A percentile compares a stretch with the other conserved stretches of the same genome.
Conservation (phyloP, 306 rosid species). For the Argentina anserina region DNA sequence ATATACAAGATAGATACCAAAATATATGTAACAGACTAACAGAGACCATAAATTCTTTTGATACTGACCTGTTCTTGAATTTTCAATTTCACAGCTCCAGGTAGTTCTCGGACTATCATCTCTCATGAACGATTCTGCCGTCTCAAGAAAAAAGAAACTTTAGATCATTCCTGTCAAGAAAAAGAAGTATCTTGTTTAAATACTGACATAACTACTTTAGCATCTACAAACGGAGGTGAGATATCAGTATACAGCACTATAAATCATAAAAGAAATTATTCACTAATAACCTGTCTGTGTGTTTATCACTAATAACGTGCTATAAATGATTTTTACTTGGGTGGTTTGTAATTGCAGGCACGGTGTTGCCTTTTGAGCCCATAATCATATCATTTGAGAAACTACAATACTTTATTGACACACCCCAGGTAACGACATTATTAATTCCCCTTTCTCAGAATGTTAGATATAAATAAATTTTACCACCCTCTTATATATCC, state of each 20-base stretch:
- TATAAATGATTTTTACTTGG: too few relatives aligned
- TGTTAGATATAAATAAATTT: not conserved
- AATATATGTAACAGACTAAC: too few relatives aligned
- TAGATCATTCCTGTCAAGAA: constrained; percentile 1
- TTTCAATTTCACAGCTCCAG: constrained; percentile 38
- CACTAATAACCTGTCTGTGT: not conserved
- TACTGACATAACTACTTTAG: not conserved
- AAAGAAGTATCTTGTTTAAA: constrained; percentile 1
- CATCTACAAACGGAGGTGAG: constrained; percentile 6
- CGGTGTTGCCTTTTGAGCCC: constrained; percentile 30
- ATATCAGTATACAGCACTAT: not conserved
- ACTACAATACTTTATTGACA: constrained; percentile 30
- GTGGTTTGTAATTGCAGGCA: constrained; percentile 9
- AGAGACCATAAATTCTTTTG: not conserved
- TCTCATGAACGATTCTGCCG: constrained; percentile 32
- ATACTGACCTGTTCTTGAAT: not conserved
- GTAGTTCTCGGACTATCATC: constrained; percentile 40
- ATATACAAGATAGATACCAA: not conserved
- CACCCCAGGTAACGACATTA: constrained; percentile 24
- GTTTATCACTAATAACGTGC: not conserved
- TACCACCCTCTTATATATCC: not conserved
- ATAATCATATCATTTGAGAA: constrained; percentile 28
- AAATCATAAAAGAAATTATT: not conserved
- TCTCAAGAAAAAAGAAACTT: constrained; percentile 32
- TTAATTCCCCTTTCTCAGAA: not conserved